These are phyloP conservation scores for Nevesoporus exiguus DNA, from an alignment of 768 basidiomycete species.

Conservation along the genomic window DNA sequence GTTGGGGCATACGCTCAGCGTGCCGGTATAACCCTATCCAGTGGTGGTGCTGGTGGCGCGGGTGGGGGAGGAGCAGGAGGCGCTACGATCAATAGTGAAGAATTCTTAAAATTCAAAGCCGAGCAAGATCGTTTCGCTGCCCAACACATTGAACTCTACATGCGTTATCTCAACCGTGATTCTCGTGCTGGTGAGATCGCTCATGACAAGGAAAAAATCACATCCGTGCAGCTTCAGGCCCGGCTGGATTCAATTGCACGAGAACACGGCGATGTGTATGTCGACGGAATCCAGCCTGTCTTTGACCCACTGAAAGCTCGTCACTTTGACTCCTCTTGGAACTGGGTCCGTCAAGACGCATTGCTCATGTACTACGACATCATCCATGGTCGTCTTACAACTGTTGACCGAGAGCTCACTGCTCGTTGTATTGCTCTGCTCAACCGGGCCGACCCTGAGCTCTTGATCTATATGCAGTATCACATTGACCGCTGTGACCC, in stretches of 20 bases:
- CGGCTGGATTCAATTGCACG: constrained; percentile 83
- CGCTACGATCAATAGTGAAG: constrained; percentile 94
- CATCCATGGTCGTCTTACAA: constrained; percentile 90
- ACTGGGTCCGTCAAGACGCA: constrained; percentile 98
- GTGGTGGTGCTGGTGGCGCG: constrained; percentile 60
- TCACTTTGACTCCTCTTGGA: constrained; percentile 98
- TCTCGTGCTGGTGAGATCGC: constrained; percentile 89
- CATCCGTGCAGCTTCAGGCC: constrained; percentile 66
- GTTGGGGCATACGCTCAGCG: constrained; percentile 85
- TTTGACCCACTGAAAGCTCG: constrained; percentile 97
- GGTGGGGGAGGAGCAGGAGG: constrained; percentile 64
- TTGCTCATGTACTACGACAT: constrained; percentile 98
- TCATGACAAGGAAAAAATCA: constrained; percentile 83
- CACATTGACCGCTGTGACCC: constrained; percentile 83
- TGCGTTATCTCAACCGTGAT: constrained; percentile 94
- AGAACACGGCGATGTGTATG: constrained; percentile 92
- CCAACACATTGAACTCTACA: constrained; percentile 93
- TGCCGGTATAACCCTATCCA: constrained; percentile 78
- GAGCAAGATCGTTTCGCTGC: constrained; percentile 90
- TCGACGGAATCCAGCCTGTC: constrained; percentile 91
- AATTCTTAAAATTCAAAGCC: constrained; percentile 93
- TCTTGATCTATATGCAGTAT: constrained; percentile 94
- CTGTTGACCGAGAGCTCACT: constrained; percentile 94
- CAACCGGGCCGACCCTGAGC: constrained; percentile 92
- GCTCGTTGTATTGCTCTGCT: constrained; percentile 96